A percentile compares a stretch with the other conserved stretches of the same genome.
Evolutionary conservation across 2,329 filamentous ascomycete genomes (phyloP).

Genomic region (Neurospora crassa): DNA sequence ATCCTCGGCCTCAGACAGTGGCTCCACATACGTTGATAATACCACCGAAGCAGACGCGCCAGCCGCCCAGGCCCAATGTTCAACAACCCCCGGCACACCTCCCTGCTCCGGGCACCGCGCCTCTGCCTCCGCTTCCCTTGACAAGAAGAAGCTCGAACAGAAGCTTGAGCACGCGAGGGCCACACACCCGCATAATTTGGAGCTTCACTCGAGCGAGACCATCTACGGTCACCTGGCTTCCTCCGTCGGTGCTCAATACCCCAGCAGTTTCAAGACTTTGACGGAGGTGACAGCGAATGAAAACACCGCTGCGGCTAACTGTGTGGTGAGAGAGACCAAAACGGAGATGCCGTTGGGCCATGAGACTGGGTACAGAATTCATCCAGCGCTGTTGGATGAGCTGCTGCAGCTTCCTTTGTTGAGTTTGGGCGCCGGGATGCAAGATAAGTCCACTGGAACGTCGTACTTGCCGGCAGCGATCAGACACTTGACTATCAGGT

Average conservation of each 20-base stretch:
- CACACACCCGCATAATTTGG: background rate
- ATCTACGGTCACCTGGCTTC: slow-evolving; percentile 10
- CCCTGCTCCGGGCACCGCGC: slow-evolving; percentile 1
- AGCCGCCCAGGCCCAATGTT: background rate
- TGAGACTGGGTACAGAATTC: slow-evolving; percentile 34
- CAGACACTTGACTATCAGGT: slow-evolving; percentile 14
- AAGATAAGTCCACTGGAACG: slow-evolving; percentile 4
- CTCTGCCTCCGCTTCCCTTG: background rate
- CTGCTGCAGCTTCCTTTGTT: slow-evolving; percentile 32
- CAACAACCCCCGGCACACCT: slow-evolving; percentile 5
- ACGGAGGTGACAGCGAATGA: slow-evolving; percentile 12
- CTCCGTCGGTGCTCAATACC: slow-evolving; percentile 9
- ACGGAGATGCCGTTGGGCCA: slow-evolving; percentile 34
- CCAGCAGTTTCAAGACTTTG: slow-evolving; percentile 14
- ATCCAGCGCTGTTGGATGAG: slow-evolving; percentile 36
- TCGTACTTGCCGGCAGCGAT: slow-evolving; percentile 18
- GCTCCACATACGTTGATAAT: background rate
- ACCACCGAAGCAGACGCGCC: background rate
- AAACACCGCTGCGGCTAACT: slow-evolving; percentile 22
- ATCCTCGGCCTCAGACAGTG: slow-evolving; percentile 9
- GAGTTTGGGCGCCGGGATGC: slow-evolving; percentile 21
- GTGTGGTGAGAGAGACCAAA: slow-evolving; percentile 33
- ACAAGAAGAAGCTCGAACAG: background rate
- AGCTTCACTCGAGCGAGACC: background rate
- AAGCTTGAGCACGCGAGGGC: slow-evolving; percentile 3